phyloP scores from a whole-genome alignment of 441 rosid species.

The Viola pubescens region DNA sequence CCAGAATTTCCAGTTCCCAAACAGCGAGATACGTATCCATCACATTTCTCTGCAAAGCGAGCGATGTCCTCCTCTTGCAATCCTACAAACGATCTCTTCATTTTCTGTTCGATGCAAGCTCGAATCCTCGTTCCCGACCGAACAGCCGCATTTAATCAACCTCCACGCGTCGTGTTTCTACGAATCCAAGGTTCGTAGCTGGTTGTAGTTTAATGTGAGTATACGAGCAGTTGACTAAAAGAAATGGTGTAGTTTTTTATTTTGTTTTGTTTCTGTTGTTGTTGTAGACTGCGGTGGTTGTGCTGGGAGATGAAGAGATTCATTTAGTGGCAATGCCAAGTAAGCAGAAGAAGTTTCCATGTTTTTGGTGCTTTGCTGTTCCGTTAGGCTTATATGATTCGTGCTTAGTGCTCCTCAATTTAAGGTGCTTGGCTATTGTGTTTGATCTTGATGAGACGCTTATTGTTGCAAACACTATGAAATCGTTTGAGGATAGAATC shows the following conservation, averaged over 20 bases:
- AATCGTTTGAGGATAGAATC: conserved; percentile 83
- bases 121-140: conserved; percentile 53
- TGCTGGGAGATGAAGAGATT: conserved; percentile 75
- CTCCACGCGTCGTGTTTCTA: conserved; percentile 88
- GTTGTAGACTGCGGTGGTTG: conserved; percentile 74
- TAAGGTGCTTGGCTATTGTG: conserved; percentile 80
- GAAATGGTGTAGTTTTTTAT: conserved; percentile 9
- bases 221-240: background rate
- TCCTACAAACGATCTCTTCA: conserved; percentile 82
- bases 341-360: conserved; percentile 93
- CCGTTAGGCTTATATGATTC: conserved; percentile 68
- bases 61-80: conserved; percentile 87
- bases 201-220: background rate
- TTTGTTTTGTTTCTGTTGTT: background rate
- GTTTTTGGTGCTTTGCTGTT: conserved; percentile 91
- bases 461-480: conserved; percentile 95
- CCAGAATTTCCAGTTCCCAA: conserved; percentile 64
- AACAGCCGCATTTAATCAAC: conserved; percentile 59
- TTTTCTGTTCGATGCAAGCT: conserved; percentile 86
- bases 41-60: conserved; percentile 63
- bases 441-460: conserved; percentile 96
- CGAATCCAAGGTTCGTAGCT: conserved; percentile 59
- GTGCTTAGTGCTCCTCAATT: conserved; percentile 72
- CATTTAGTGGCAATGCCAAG: conserved; percentile 99
- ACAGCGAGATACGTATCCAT: conserved; percentile 87